Evolutionary conservation across 2,329 filamentous ascomycete genomes (phyloP).

Genomic region (Hypoxylon sp.): DNA sequence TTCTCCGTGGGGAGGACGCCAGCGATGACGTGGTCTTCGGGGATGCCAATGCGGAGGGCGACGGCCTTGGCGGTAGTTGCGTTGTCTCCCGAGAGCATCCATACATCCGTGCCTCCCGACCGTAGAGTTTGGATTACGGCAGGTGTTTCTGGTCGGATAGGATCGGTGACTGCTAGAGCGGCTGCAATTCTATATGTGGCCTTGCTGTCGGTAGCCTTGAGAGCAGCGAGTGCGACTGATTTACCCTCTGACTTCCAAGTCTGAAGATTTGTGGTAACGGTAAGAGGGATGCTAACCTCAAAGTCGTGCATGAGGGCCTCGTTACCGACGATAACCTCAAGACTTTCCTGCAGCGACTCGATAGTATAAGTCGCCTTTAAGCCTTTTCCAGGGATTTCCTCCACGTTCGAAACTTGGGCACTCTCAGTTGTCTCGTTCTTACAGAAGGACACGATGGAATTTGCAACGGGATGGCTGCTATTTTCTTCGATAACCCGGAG

Average conservation of each 20-base stretch:
- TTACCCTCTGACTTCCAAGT: conserved; percentile 75
- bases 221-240: conserved; percentile 73
- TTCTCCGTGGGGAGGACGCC: conserved; percentile 90
- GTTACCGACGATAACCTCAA: conserved; percentile 78
- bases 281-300: conserved; percentile 58
- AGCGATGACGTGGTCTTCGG: conserved; percentile 81
- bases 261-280: conserved; percentile 59
- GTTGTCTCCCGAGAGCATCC: conserved; percentile 96
- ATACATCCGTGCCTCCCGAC: conserved; percentile 78
- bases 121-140: conserved; percentile 76
- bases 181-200: conserved; percentile 69
- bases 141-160: conserved; percentile 80
- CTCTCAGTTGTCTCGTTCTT: conserved; percentile 53
- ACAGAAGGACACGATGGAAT: conserved; percentile 77
- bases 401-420: conserved; percentile 61
- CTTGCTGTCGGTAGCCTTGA: conserved; percentile 48
- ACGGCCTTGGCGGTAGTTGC: conserved; percentile 86
- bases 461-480: conserved; percentile 82
- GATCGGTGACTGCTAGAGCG: conserved; percentile 83
- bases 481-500: conserved; percentile 76
- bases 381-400: conserved; percentile 81
- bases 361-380: conserved; percentile 70
- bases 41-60: conserved; percentile 81
- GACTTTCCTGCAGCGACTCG: conserved; percentile 52
- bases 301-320: conserved; percentile 75